phyloP scores from a whole-genome alignment of 768 basidiomycete species.

The Kwoniella botswanensis region DNA sequence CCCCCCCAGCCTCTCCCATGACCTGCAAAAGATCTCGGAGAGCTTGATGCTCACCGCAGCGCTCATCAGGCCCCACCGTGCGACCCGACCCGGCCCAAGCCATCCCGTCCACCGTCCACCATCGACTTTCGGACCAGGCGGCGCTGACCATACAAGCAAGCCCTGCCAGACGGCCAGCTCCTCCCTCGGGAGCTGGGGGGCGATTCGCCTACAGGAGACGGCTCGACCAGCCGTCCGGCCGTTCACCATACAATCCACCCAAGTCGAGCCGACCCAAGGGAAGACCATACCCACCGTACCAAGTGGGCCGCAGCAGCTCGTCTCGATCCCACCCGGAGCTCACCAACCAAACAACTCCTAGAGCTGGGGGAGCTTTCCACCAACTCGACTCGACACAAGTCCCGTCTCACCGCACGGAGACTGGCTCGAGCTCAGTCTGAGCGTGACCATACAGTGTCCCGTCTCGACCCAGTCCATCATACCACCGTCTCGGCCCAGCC shows the following conservation, averaged over 20 bases:
- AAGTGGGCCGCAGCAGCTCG: too few species aligned
- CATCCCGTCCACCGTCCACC: neutral
- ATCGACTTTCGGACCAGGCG: too few species aligned
- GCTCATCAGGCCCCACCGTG: neutral
- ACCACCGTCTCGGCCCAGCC: neutral
- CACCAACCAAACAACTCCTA: neutral
- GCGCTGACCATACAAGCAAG: neutral
- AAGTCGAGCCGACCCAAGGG: too few species aligned
- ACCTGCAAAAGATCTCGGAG: too few species aligned
- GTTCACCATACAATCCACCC: conserved; percentile 4
- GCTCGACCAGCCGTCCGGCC: neutral
- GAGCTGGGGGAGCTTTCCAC: neutral
- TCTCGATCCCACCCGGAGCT: neutral
- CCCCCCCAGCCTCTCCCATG: neutral
- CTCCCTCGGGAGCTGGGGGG: neutral
- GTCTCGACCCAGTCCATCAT: neutral
- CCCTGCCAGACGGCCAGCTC: too few species aligned
- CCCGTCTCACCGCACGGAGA: neutral
- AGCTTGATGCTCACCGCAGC: too few species aligned
- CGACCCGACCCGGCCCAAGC: neutral
- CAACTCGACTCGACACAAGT: neutral
- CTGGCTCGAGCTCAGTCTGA: neutral
- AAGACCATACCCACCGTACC: too few species aligned
- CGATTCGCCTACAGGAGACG: neutral
- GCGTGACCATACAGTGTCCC: neutral